These are phyloP conservation scores for Kodamaea fungicola DNA, from an alignment of 1,139 yeast genomes.

Conservation along the genomic window DNA sequence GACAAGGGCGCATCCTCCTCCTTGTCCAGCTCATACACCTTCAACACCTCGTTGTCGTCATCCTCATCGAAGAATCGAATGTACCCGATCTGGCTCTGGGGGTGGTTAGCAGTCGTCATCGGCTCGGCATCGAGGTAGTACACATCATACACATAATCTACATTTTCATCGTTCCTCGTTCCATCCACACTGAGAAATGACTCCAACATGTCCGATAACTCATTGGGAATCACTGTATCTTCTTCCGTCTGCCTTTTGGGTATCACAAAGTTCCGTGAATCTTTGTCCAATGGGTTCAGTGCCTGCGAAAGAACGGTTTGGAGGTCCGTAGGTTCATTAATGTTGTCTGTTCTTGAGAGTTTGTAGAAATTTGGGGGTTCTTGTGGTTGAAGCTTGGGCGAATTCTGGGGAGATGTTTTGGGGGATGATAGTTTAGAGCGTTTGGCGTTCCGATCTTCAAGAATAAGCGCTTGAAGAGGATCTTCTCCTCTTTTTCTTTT, in stretches of 20 bases:
- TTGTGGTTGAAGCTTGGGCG: constrained; percentile 11
- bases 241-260: constrained; percentile 37
- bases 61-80: constrained; percentile 63
- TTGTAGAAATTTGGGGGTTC: constrained; percentile 41
- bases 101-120: constrained; percentile 45
- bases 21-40: constrained; percentile 41
- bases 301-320: constrained; percentile 18
- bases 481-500: constrained; percentile 84
- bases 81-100: constrained; percentile 59
- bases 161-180: constrained; percentile 5
- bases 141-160: constrained; percentile 86
- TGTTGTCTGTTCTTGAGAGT: constrained; percentile 61
- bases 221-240: constrained; percentile 49
- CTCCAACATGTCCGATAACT: constrained; percentile 65
- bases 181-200: constrained; percentile 41
- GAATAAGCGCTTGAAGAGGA: constrained; percentile 73
- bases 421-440: constrained; percentile 44
- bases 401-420: constrained; percentile 17
- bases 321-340: constrained; percentile 17
- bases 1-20: constrained; percentile 44
- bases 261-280: constrained; percentile 26
- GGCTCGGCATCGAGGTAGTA: constrained; percentile 46
- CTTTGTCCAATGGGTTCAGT: background rate
- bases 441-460: constrained; percentile 39
- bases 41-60: constrained; percentile 29